Base-by-base conservation (phyloP, 352 stramenopile genomes). In the Phytophthora fragariae region DNA sequence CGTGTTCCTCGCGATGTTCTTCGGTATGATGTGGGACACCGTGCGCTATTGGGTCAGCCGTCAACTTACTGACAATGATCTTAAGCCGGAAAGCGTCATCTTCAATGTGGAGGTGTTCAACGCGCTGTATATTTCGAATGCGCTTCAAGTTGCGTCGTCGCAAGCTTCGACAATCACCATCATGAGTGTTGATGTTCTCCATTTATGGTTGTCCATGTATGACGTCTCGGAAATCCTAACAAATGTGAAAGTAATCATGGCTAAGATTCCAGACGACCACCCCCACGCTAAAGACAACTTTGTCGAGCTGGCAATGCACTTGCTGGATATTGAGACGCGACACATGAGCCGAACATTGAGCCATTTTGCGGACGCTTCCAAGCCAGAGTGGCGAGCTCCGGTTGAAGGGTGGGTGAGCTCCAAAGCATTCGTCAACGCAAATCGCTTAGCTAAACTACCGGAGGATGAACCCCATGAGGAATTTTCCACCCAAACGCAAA, bases 81-180 rank as follows among this genome's bases (percentile, higher is more conserved):
- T 70, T 9, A 81, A 84, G 33, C 74, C 83, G 1, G 72, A 90
- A 62, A 68, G 70, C 5, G 70, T 76, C 1, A 70, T 86, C 5
- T 85, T 90, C 65, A 83, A 84, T n/a, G 69, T 80, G 11, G 73
- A 90, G 31, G 59, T 86, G 2, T 66, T 66, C 7, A 73, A 76
- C 10, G 64, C 70, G 3, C n/a, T 57, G 73, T 85, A 73, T 65
- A 85, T 73, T 21, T 72, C 61, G 3, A 67, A 46, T 19, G 61
- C 21, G 57, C 59, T 70, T 41, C 70, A 77, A 67, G 39, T 59
- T 15, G 53, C 61, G 1, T 74, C 60, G 9, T 57, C 61, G 19
- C 56, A 59, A 49, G 37, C 62, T 8, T 73, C 63, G 35, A 68
- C 41, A 15, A 35, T 56, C 31, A 61, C 56, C 0, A 70, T 75